These are phyloP conservation scores for Saccharomyces hybrid DNA, from an alignment of 1,139 yeast genomes.

Conservation along the genomic window DNA sequence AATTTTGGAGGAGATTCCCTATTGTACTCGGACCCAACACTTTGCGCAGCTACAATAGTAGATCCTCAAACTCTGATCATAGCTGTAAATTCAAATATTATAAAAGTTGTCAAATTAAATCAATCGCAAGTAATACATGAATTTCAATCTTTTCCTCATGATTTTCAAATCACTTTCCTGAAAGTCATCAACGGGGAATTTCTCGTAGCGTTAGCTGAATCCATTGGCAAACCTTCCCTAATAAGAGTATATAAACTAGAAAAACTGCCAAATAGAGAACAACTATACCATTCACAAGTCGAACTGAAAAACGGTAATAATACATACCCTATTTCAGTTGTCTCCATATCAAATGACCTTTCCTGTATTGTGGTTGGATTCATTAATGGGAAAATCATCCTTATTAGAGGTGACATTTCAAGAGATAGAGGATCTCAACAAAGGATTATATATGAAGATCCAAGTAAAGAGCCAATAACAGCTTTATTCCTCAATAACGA, in stretches of 20 bases:
- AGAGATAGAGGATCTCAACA: slow-evolving; percentile 90
- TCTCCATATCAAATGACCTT: slow-evolving; percentile 48
- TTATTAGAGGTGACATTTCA: slow-evolving; percentile 79
- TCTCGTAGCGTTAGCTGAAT: slow-evolving; percentile 66
- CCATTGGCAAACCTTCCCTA: slow-evolving; percentile 59
- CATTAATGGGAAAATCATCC: slow-evolving; percentile 76
- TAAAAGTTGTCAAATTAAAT: slow-evolving; percentile 49
- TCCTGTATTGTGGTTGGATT: slow-evolving; percentile 74
- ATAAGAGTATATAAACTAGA: slow-evolving; percentile 69
- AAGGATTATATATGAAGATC: slow-evolving; percentile 57
- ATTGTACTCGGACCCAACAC: slow-evolving; percentile 68
- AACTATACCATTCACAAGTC: slow-evolving; percentile 37
- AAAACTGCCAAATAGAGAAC: slow-evolving; percentile 38
- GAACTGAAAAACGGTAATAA: slow-evolving; percentile 47
- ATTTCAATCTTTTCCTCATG: slow-evolving; percentile 59
- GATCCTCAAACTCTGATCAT: slow-evolving; percentile 44
- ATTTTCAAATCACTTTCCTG: slow-evolving; percentile 55
- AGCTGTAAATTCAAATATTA: slow-evolving; percentile 47
- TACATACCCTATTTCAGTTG: slow-evolving; percentile 65
- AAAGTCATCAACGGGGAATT: slow-evolving; percentile 42
- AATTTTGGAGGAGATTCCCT: slow-evolving; percentile 52
- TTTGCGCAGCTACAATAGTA: slow-evolving; percentile 55
- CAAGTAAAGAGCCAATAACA: slow-evolving; percentile 68
- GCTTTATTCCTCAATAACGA: slow-evolving; percentile 39
- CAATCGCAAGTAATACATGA: slow-evolving; percentile 41